Base-by-base conservation (phyloP, 208 protist genomes). In the Trypanosoma cruzi region DNA sequence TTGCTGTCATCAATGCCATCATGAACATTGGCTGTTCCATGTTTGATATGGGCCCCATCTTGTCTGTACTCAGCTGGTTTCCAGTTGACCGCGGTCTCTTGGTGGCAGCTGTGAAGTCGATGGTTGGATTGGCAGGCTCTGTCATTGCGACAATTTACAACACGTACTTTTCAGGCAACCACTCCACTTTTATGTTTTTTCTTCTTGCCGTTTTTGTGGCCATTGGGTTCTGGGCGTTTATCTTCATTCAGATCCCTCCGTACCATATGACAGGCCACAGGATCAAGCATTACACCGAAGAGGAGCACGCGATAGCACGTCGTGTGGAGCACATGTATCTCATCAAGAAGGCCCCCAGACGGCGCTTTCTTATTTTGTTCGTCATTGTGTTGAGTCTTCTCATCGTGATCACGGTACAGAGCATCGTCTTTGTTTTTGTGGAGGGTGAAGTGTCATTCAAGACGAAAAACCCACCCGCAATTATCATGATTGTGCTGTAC, bases 21-120 rank as follows among this genome's bases (percentile, higher is more conserved):
- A 50, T 86, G 59, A 86, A 79, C 32, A 64, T 82, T n/a, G 81
- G 81, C 28, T 68, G 64, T 56, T 46, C 77, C 34, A 49, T 86
- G 67, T 86, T 77, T 68, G 81, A 87, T 56, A 81, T 87, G 81
- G 81, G 70, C 55, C 57, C 76, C 37, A 66, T 86, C 18, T 52
- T 86, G 54, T 82, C 80, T 44, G 53, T 75, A n/a, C 60, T 86
- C 29, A 81, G 75, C 49, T 82, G 77, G 76, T 86, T 86, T 42
- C 80, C 80, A 16, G 54, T 86, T 26, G 76, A 82, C 52, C 80
- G 80, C 37, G 80, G 80, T 16, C 58, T 80, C 18, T 66, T 86
- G 4, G 68, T 86, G 31, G 80, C 70, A 0, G 71, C 68, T 32
- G 72, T 73, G 49, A 86, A 86, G 60, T 82, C 80, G 18, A 79